phyloP scores from a whole-genome alignment of 768 basidiomycete genomes.

The Coprinopsis marcescibilis region DNA sequence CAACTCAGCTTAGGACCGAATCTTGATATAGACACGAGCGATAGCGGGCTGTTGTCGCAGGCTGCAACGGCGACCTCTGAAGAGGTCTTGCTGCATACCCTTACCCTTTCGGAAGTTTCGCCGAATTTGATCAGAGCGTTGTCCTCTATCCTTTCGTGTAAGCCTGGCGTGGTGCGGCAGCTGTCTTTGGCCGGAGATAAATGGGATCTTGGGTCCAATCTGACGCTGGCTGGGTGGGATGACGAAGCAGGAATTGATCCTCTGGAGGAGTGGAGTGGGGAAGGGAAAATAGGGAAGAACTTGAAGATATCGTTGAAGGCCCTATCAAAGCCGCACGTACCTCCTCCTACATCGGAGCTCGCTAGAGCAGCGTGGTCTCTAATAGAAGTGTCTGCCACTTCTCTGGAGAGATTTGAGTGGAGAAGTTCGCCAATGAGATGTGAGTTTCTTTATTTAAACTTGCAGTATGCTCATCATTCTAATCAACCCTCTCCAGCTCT shows the following conservation, averaged over 20 bases:
- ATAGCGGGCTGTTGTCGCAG: background rate
- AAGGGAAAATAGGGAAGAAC: background rate
- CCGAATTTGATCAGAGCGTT: background rate
- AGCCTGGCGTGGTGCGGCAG: background rate
- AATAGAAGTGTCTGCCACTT: slow-evolving; percentile 1
- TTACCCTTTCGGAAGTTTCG: background rate
- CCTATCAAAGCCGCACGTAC: background rate
- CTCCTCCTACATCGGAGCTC: background rate
- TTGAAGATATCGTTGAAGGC: background rate
- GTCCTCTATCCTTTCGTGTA: background rate
- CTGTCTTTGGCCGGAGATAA: background rate
- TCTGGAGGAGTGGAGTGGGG: background rate
- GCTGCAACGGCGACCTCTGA: background rate
- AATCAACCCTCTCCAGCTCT: background rate
- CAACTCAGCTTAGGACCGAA: background rate
- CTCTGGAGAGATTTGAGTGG: slow-evolving; percentile 1
- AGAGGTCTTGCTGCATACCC: background rate
- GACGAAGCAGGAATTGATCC: background rate
- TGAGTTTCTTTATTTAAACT: background rate
- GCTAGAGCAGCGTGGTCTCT: background rate
- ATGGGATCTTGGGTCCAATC: background rate
- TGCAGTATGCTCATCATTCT: background rate
- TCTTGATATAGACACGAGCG: background rate
- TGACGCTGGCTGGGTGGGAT: background rate
- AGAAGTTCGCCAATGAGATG: background rate